Percentiles rank a stretch among this genome's conserved stretches.
These are phyloP conservation scores for Zygotorulaspora mrakii DNA, from an alignment of 1,139 yeast species.

Conservation along the genomic window DNA sequence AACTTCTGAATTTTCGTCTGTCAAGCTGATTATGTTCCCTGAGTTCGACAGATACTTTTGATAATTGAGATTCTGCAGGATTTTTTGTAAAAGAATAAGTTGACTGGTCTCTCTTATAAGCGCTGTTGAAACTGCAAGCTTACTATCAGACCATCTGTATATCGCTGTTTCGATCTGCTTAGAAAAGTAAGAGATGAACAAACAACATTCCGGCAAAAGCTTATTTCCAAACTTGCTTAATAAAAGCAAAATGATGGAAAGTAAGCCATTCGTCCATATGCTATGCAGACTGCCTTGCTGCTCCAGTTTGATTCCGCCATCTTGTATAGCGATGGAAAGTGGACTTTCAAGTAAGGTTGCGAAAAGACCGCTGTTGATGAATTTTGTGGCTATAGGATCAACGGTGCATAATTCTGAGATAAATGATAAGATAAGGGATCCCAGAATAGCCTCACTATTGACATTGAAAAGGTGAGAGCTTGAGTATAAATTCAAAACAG, in stretches of 20 bases:
- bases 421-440: slow-evolving; percentile 67
- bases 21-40: slow-evolving; percentile 17
- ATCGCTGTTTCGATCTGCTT: slow-evolving; percentile 64
- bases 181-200: slow-evolving; percentile 60
- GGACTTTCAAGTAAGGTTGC: slow-evolving; percentile 72
- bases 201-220: slow-evolving; percentile 60
- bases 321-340: slow-evolving; percentile 60
- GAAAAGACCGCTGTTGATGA: slow-evolving; percentile 63
- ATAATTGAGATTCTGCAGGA: slow-evolving; percentile 50
- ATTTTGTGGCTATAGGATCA: slow-evolving; percentile 60
- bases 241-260: slow-evolving; percentile 62
- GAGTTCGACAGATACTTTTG: slow-evolving; percentile 40
- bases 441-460: slow-evolving; percentile 63
- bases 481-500: slow-evolving; percentile 63
- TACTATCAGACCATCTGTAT: slow-evolving; percentile 65
- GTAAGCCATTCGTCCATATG: slow-evolving; percentile 77
- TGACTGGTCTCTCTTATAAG: slow-evolving; percentile 77
- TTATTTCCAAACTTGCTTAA: slow-evolving; percentile 61
- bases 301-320: slow-evolving; percentile 57
- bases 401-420: slow-evolving; percentile 65
- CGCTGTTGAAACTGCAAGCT: slow-evolving; percentile 59
- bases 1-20: slow-evolving; percentile 26
- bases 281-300: slow-evolving; percentile 55
- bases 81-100: slow-evolving; percentile 60
- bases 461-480: slow-evolving; percentile 61